Conservation (phyloP, 2,329 filamentous ascomycete genomes). For the Sordariomycetes sp. region DNA sequence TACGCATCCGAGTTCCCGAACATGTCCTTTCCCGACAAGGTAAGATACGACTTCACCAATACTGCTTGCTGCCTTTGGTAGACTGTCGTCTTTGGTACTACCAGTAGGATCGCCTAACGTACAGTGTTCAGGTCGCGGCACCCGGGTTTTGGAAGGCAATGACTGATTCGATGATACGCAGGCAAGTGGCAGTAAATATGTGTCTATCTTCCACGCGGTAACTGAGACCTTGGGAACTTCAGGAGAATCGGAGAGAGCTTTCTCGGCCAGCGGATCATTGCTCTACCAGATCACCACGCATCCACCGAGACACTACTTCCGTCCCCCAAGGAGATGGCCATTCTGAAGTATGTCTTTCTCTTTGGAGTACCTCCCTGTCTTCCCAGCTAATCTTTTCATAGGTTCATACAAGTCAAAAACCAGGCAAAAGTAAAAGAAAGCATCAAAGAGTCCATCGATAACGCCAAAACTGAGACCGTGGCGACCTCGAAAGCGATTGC, state of each 20-base stretch:
- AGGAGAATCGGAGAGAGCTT: background rate
- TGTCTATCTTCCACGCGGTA: no score
- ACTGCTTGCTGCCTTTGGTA: no score
- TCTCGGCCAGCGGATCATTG: background rate
- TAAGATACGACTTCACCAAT: no score
- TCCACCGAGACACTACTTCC: background rate
- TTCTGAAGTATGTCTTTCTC: background rate
- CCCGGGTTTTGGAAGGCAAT: background rate
- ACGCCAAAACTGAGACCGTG: background rate
- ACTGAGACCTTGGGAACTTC: background rate
- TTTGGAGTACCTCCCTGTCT: background rate
- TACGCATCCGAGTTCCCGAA: background rate
- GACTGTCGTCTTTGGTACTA: background rate
- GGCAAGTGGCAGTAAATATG: no score
- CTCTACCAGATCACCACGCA: background rate
- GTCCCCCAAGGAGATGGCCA: background rate
- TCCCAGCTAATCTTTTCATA: background rate
- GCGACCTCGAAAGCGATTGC: background rate
- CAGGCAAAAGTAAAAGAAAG: background rate
- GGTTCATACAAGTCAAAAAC: background rate
- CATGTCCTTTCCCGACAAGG: background rate
- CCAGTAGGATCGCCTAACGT: background rate
- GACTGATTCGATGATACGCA: background rate
- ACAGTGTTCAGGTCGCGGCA: background rate
- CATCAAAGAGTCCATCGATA: background rate